Evolutionary conservation across 768 basidiomycete genomes (phyloP).

Genomic region (Lactifluus piperatus): DNA sequence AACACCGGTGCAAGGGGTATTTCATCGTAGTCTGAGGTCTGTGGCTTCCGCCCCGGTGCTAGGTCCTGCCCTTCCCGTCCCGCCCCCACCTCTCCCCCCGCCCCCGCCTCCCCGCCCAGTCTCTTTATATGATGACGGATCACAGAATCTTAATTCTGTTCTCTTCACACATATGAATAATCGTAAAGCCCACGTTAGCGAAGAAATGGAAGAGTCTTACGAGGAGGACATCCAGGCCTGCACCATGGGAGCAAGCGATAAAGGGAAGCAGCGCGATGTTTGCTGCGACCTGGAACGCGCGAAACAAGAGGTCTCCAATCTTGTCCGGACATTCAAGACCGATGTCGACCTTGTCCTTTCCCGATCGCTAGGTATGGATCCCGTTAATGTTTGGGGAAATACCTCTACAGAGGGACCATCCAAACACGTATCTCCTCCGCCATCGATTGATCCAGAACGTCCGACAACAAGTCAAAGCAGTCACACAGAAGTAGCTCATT

Average conservation of each 20-base stretch:
- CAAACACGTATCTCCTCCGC: background rate
- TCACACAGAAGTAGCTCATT: background rate
- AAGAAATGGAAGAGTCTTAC: conserved; percentile 1
- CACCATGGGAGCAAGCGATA: background rate
- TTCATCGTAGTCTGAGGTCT: conserved; percentile 13
- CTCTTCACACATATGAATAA: background rate
- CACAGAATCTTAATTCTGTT: background rate
- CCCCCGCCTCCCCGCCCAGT: conserved; percentile 20
- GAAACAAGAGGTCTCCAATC: conserved; percentile 39
- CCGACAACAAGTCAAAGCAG: background rate
- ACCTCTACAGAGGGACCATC: background rate
- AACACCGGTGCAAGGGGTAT: conserved; percentile 10
- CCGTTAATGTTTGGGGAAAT: conserved; percentile 6
- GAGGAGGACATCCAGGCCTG: background rate
- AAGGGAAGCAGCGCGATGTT: conserved; percentile 6
- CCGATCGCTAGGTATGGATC: conserved; percentile 29
- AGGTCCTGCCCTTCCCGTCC: conserved; percentile 13
- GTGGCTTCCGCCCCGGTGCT: conserved; percentile 12
- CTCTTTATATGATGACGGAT: background rate
- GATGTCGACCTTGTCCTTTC: conserved; percentile 43
- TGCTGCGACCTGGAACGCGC: conserved; percentile 41
- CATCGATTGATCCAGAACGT: background rate
- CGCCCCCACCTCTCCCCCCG: conserved; percentile 22
- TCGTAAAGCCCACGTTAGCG: background rate
- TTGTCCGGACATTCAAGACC: conserved; percentile 44